Conservation (phyloP, 129 eudicot species). For the Centrapalus pauciflorus region DNA sequence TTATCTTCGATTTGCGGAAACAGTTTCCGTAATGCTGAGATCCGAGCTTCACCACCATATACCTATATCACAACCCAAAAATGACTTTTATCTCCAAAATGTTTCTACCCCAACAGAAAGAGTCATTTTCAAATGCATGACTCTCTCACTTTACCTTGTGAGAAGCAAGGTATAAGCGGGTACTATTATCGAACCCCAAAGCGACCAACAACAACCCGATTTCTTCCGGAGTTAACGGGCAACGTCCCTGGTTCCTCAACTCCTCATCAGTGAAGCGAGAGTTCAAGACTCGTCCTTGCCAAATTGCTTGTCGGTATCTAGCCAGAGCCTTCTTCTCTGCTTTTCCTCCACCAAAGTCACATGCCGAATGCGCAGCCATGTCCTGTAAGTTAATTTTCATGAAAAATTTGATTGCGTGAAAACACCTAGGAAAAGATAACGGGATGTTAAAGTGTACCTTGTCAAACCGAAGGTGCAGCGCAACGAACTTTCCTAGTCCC, state of each 20-base stretch:
- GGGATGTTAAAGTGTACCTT: slow-evolving; percentile 53
- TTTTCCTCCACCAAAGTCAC: slow-evolving; percentile 98
- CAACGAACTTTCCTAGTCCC: slow-evolving; percentile 66
- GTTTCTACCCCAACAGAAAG: no score
- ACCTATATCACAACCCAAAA: slow-evolving; percentile 39
- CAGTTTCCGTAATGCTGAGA: slow-evolving; percentile 55
- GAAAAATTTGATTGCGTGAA: not conserved
- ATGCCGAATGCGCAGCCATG: slow-evolving; percentile 99
- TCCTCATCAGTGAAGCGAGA: slow-evolving; percentile 89
- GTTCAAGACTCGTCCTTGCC: slow-evolving; percentile 91
- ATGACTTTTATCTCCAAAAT: not conserved
- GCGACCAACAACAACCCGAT: slow-evolving; percentile 81
- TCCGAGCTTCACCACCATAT: slow-evolving; percentile 85
- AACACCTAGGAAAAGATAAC: not conserved
- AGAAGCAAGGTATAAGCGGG: slow-evolving; percentile 93
- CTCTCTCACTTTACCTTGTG: slow-evolving; percentile 64
- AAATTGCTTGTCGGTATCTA: slow-evolving; percentile 73
- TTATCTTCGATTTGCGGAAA: slow-evolving; percentile 89
- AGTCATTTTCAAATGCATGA: no score
- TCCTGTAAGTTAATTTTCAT: slow-evolving; percentile 44
- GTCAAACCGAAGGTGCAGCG: slow-evolving; percentile 87
- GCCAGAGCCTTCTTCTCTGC: slow-evolving; percentile 90
- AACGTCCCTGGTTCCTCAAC: slow-evolving; percentile 83
- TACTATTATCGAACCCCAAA: slow-evolving; percentile 75
- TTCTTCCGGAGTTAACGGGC: slow-evolving; percentile 98